Evolutionary conservation across 768 basidiomycete species (phyloP), one percentile per base, ranked within the genome.

Genomic region (Grammothele lineata): DNA sequence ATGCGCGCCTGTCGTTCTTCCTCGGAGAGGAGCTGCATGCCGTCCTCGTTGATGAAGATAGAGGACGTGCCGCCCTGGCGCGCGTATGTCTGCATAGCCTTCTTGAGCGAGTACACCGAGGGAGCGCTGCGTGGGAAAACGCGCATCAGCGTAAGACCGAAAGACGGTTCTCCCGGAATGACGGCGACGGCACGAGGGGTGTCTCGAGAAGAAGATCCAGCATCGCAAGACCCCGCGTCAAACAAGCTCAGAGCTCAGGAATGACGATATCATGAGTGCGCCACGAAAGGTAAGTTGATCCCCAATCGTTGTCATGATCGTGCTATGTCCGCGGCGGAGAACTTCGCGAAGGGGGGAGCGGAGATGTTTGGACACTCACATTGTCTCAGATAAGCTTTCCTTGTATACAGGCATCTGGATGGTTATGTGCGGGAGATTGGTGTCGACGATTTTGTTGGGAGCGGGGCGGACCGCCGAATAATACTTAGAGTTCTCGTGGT

Each of bases 341-440:
- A 14, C 14, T 30, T 30, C 27, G 7, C 27, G 27, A 30, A 30
- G 27, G 27, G 27, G 27, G 7, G 27, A n/a, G n/a, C n/a, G 27
- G 27, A 30, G 27, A 30, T 7, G 27, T 14, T 7, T 7, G 14
- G 27, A 14, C 14, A 70, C 85, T 64, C 63, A 89, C 87, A 91
- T 91, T 0, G 86, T 88, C 58, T 86, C 78, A 42, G 87, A 83
- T 42, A 91, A 64, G 55, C 81, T 85, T 61, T 91, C 88, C 59
- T 91, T 93, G 66, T 93, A 94, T 4, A 92, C 91, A 0, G 91
- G 91, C 68, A 93, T 73, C 65, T 92, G 81, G 40, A 92, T 71
- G 0, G 86, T 85, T 14, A 90, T 73, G 58, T 89, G 87, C 2
- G 87, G 88, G 3, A 90, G 71, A 43, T 68, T 72, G 1, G 71